Percentiles rank a stretch among this genome's conserved stretches.
These are phyloP conservation scores for Sporisorium scitamineum DNA, from an alignment of 1,284 basidiomycete species.

Conservation along the genomic window DNA sequence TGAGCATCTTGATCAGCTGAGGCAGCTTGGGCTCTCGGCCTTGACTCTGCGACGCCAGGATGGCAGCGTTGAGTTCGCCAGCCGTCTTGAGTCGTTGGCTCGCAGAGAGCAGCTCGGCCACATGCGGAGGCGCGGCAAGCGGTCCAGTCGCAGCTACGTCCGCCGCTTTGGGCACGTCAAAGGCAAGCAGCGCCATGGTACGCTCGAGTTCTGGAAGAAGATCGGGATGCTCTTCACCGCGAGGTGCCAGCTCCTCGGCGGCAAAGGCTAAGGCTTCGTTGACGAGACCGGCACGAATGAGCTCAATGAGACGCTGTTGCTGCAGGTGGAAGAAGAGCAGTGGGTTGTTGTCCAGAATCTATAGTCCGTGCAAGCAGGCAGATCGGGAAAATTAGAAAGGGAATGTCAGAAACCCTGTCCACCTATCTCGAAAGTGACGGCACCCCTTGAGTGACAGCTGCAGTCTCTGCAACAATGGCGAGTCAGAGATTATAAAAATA, in stretches of 20 bases:
- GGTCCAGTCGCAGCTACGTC: constrained; percentile 32
- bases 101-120: constrained; percentile 81
- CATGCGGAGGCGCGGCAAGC: constrained; percentile 74
- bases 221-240: constrained; percentile 93
- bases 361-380: background rate
- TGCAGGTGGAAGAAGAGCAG: constrained; percentile 90
- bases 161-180: constrained; percentile 72
- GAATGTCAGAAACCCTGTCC: constrained; percentile 11
- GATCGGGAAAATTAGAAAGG: background rate
- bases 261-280: constrained; percentile 88
- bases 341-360: constrained; percentile 96
- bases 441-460: background rate
- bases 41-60: constrained; percentile 89
- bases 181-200: constrained; percentile 94
- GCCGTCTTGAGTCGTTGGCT: constrained; percentile 92
- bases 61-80: constrained; percentile 89
- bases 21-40: constrained; percentile 91
- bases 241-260: constrained; percentile 89
- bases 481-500: constrained; percentile 38
- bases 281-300: constrained; percentile 84
- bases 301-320: constrained; percentile 93
- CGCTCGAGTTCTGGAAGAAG: constrained; percentile 91
- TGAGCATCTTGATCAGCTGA: constrained; percentile 84
- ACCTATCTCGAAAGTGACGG: background rate
- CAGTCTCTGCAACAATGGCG: constrained; percentile 16